phyloP scores from a whole-genome alignment of 2,329 filamentous ascomycete species.

The Chalara sp. region DNA sequence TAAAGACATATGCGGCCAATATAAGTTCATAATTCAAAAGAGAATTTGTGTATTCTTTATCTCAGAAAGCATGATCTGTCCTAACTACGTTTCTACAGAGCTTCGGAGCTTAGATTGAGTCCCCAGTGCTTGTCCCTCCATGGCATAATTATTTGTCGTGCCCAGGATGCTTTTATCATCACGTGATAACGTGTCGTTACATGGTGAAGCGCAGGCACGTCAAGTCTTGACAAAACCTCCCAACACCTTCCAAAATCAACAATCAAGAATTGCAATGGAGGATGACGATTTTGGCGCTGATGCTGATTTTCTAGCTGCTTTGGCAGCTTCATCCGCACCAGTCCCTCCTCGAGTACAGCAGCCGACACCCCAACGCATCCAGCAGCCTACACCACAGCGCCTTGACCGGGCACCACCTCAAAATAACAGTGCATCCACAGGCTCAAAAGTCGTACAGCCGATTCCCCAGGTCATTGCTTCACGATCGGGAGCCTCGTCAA shows the following conservation, averaged over 20 bases:
- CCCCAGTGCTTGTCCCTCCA: too few relatives aligned
- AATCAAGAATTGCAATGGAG: slow-evolving; percentile 30
- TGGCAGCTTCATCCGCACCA: slow-evolving; percentile 38
- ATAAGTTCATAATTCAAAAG: too few relatives aligned
- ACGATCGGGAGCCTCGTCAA: slow-evolving; percentile 60
- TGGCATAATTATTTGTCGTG: too few relatives aligned
- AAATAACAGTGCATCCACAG: slow-evolving; percentile 18
- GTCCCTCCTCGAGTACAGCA: slow-evolving; percentile 20
- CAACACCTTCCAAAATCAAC: neutral
- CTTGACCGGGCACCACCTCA: slow-evolving; percentile 43
- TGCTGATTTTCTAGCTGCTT: slow-evolving; percentile 47
- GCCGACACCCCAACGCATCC: slow-evolving; percentile 32
- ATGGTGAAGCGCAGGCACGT: too few relatives aligned
- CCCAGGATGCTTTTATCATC: too few relatives aligned
- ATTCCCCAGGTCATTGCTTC: slow-evolving; percentile 78
- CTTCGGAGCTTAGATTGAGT: too few relatives aligned
- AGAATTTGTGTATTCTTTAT: too few relatives aligned
- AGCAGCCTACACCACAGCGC: slow-evolving; percentile 47
- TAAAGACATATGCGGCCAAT: too few relatives aligned
- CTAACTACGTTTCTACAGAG: too few relatives aligned
- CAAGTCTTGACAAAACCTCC: too few relatives aligned
- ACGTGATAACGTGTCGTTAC: too few relatives aligned
- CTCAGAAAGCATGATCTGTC: too few relatives aligned
- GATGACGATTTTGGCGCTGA: slow-evolving; percentile 51
- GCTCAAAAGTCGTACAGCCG: slow-evolving; percentile 68